Percentiles rank a stretch among this genome's conserved stretches.
These are phyloP conservation scores for Vicia faba DNA, from an alignment of 306 rosid genomes.

Conservation along the genomic window DNA sequence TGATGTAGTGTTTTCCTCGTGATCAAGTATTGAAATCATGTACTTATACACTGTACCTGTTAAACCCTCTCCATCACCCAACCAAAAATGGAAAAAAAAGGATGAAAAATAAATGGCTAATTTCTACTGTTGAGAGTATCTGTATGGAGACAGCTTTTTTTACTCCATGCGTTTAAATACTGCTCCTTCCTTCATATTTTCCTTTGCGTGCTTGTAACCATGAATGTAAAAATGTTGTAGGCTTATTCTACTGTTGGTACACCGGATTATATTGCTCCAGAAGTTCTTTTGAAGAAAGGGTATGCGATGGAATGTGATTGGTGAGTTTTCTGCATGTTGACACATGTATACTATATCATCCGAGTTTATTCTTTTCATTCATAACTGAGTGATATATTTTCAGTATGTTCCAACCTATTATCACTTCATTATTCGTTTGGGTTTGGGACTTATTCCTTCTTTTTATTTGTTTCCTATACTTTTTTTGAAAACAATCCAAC, in stretches of 20 bases:
- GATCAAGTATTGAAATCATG: conserved; percentile 14
- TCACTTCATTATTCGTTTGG: background rate
- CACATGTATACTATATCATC: conserved; percentile 9
- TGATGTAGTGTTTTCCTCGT: conserved; percentile 22
- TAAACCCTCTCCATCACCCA: background rate
- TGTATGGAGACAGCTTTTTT: conserved; percentile 14
- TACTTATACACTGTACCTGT: conserved; percentile 1
- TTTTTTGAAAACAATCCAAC: background rate
- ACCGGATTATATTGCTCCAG: conserved; percentile 99
- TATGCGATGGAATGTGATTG: conserved; percentile 99
- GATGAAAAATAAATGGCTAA: conserved; percentile 10
- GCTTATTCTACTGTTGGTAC: conserved; percentile 99
- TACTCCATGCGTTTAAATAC: background rate
- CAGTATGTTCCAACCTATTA: conserved; percentile 18
- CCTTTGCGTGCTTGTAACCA: conserved; percentile 30
- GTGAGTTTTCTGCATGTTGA: conserved; percentile 51
- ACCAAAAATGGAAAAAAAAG: background rate
- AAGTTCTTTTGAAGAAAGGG: conserved; percentile 97
- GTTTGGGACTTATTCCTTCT: background rate
- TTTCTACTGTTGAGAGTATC: conserved; percentile 28
- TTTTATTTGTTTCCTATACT: conserved; percentile 14
- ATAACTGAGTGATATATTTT: conserved; percentile 24
- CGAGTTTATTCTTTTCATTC: conserved; percentile 32
- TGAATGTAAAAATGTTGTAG: conserved; percentile 54
- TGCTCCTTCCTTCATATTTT: background rate